Percentiles rank a stretch among this genome's conserved stretches.
phyloP scores from a whole-genome alignment of 73 alveolate species.

The Breviolum minutum region DNA sequence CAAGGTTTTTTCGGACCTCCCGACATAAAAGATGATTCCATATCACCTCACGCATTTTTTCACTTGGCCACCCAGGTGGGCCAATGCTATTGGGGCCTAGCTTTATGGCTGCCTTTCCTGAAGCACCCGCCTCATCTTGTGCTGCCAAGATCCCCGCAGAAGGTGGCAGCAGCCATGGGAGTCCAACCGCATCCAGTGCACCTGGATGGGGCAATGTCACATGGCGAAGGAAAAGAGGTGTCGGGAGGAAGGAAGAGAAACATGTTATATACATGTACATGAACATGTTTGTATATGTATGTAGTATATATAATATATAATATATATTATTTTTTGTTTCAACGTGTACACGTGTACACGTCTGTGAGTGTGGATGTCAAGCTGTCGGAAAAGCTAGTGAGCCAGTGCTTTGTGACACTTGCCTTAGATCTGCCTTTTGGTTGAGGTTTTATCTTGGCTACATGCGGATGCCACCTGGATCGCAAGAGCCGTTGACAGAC shows the following conservation, averaged over 20 bases:
- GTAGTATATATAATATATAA: too few species aligned
- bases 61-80: not conserved
- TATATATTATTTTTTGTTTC: too few species aligned
- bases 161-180: constrained; percentile 94
- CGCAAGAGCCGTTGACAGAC: not conserved
- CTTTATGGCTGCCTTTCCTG: constrained; percentile 88
- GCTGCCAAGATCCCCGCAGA: constrained; percentile 93
- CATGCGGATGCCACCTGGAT: constrained; percentile 80
- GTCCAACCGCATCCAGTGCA: constrained; percentile 70
- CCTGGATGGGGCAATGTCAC: constrained; percentile 91
- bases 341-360: too few species aligned
- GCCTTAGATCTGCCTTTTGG: not conserved
- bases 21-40: too few species aligned
- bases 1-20: not conserved
- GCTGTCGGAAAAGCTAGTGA: not conserved
- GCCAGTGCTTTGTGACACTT: not conserved
- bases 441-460: constrained; percentile 65
- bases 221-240: not conserved
- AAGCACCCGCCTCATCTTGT: constrained; percentile 78
- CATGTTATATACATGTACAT: not conserved
- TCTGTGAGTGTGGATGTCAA: too few species aligned
- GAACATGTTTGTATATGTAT: not conserved
- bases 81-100: constrained; percentile 56
- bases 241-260: too few species aligned
- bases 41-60: not conserved